These are phyloP conservation scores for Heliamphora exappendiculata DNA, from an alignment of 148 eudicot species.

Conservation along the genomic window DNA sequence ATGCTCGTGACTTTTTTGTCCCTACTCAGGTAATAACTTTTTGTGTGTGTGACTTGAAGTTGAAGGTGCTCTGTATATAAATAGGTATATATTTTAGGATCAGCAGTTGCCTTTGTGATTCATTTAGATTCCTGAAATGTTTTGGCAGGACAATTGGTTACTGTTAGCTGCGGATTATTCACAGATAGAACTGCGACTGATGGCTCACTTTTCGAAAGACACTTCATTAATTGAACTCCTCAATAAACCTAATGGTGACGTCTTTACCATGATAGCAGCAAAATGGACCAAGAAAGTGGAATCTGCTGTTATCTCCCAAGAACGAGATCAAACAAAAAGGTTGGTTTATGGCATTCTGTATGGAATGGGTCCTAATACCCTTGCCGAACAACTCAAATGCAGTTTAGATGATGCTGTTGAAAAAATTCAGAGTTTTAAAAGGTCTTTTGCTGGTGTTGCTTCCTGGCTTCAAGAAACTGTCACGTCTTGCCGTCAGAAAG, in stretches of 20 bases:
- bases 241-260: conserved; percentile 64
- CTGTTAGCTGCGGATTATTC: conserved; percentile 94
- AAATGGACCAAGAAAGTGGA: conserved; percentile 77
- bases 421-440: conserved; percentile 73
- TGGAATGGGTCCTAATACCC: conserved; percentile 92
- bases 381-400: conserved; percentile 84
- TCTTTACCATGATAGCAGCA: conserved; percentile 85
- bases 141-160: conserved; percentile 82
- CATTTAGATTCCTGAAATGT: conserved; percentile 2
- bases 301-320: conserved; percentile 50
- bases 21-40: conserved; percentile 66
- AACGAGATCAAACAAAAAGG: conserved; percentile 88
- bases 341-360: conserved; percentile 91
- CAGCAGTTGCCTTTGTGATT: neutral
- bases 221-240: conserved; percentile 66
- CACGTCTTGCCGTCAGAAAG: conserved; percentile 63
- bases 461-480: conserved; percentile 94
- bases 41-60: neutral
- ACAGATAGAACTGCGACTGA: conserved; percentile 88
- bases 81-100: neutral
- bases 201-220: conserved; percentile 98
- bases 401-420: conserved; percentile 66
- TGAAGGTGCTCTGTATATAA: neutral
- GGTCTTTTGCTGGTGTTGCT: conserved; percentile 83
- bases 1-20: conserved; percentile 82